Evolutionary conservation across 768 basidiomycete genomes (phyloP).

Genomic region (Mycena capillaripes): DNA sequence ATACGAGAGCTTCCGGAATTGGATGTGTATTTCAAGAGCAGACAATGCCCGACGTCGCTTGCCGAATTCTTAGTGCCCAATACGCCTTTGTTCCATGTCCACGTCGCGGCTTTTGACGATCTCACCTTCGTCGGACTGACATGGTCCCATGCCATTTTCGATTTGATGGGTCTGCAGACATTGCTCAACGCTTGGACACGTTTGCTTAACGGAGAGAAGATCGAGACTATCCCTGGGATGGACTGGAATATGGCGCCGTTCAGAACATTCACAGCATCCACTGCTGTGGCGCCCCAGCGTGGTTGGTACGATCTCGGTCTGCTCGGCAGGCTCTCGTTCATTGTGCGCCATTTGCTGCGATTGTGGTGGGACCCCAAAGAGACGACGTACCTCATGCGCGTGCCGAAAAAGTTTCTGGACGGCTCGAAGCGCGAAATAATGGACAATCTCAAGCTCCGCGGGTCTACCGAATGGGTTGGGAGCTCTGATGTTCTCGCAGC

Average conservation of each 20-base stretch:
- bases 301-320: too few species aligned
- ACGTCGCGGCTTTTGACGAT: conserved; percentile 27
- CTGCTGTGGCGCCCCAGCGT: too few species aligned
- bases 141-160: conserved; percentile 9
- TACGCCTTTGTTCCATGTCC: conserved; percentile 18
- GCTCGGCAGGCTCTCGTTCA: too few species aligned
- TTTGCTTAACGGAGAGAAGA: conserved; percentile 3
- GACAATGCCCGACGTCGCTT: not conserved
- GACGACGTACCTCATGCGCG: too few species aligned
- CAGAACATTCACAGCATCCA: not conserved
- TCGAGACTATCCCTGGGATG: conserved; percentile 22
- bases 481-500: not conserved
- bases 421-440: too few species aligned
- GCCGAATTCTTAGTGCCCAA: conserved; percentile 13
- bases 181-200: conserved; percentile 17
- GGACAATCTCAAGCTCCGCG: too few species aligned
- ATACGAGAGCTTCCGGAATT: too few species aligned
- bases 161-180: conserved; percentile 11
- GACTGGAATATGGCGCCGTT: conserved; percentile 10
- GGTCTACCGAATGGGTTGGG: too few species aligned
- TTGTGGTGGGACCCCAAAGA: too few species aligned
- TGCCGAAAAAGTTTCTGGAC: too few species aligned
- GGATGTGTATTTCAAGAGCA: conserved; percentile 1
- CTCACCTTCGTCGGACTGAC: conserved; percentile 27
- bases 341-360: too few species aligned